Base-by-base conservation (phyloP, 2,329 filamentous ascomycete species). In the Sporothrix protearum region DNA sequence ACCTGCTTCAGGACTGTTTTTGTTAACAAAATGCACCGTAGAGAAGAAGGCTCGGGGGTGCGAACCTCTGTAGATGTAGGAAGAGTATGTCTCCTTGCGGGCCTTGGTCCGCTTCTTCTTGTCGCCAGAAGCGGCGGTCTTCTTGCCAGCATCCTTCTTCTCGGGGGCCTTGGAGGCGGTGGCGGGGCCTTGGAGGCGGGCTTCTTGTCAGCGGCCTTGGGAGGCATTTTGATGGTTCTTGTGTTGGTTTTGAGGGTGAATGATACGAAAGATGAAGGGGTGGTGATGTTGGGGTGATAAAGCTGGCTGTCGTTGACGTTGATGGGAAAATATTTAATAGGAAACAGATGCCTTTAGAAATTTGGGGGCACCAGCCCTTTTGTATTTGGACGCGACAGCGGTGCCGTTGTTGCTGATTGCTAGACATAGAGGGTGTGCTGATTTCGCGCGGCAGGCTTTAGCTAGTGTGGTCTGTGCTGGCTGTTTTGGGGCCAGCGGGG, bases 91-190 rank as follows among this genome's bases (percentile, higher is more conserved):
- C 89, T 99, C 96, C 92, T 98, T 98, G 86, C 96, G 91, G 77
- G 94, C 93, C 94, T 99, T 99, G 87, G 94, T 97, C 82, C 96
- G 93, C 94, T 98, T 99, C 93, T 99, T 99, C 94, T 98, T 98
- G 79, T 98, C 96, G 76, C 96, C 96, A 81, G 93, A 90, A 74
- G 94, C 90, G 73, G 95, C 93, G 67, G 96, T 98, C 92, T 98
- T 99, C 93, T 99, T 99, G 88, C 95, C 96, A 76, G 95, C 96
- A 86, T 98, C 95, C 91, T 98, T 97, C 92, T 97, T 97, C 90
- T 97, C 94, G 72, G 86, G 87, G 75, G 86, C 86, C 86, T 89
- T 89, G 78, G 85, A 86, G 76, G 87, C 87, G 81, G 92, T 87
- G 69, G 85, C 92, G 73, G 95, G 79, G 95, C 95, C 93, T 98